Percentiles rank a stretch among this genome's conserved stretches.
phyloP scores from a whole-genome alignment of 306 rosid species.

The Rosa chinensis region DNA sequence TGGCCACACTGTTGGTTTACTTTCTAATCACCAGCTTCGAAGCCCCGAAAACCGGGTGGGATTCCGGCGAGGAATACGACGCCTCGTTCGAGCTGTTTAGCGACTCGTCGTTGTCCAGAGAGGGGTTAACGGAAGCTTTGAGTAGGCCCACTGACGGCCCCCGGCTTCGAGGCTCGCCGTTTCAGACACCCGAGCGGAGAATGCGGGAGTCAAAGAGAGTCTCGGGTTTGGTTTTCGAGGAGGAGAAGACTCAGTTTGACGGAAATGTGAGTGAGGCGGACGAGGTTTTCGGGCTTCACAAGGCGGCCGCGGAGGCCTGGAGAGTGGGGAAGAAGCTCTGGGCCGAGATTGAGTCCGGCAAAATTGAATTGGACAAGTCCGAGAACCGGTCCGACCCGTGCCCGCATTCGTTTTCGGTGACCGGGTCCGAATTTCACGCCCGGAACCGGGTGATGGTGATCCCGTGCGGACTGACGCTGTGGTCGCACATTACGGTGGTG shows the following conservation, averaged over 20 bases:
- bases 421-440: conserved; percentile 54
- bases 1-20: conserved; percentile 54
- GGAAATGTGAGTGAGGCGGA: conserved; percentile 25
- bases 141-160: conserved; percentile 33
- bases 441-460: conserved; percentile 56
- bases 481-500: conserved; percentile 91
- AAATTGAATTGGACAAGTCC: conserved; percentile 16
- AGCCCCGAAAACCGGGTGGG: conserved; percentile 28
- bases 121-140: conserved; percentile 15
- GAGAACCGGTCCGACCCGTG: conserved; percentile 68
- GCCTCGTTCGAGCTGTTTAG: conserved; percentile 37
- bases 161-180: conserved; percentile 23
- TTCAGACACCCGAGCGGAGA: conserved; percentile 33
- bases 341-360: conserved; percentile 63
- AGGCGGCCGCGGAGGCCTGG: conserved; percentile 74
- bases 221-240: conserved; percentile 60
- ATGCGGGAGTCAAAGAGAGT: conserved; percentile 50
- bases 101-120: conserved; percentile 52
- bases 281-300: conserved; percentile 55
- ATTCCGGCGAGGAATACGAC: conserved; percentile 38
- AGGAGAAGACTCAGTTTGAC: conserved; percentile 29
- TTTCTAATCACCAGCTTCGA: conserved; percentile 77
- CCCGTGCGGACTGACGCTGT: conserved; percentile 81
- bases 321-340: conserved; percentile 61
- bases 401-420: conserved; percentile 55